Base-by-base conservation (phyloP, 2,329 filamentous ascomycete species). In the Alternaria triticimaculans region DNA sequence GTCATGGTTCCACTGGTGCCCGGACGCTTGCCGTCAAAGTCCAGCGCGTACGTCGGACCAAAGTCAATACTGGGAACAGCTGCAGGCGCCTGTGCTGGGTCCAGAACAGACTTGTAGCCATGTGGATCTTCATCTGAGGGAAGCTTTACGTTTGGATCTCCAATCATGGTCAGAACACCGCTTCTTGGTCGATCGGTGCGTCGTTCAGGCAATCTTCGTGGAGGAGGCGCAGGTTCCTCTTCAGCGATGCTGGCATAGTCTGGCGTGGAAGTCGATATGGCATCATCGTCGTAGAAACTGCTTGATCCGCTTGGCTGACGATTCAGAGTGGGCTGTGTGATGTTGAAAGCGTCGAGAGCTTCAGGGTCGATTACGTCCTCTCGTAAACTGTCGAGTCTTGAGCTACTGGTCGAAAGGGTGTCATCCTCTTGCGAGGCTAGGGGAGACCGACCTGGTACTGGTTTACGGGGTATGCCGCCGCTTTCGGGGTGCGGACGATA, bases 1-100 rank as follows among this genome's bases (percentile, higher is more conserved):
- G 79, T 85, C 62, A 87, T 77, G 3, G 86, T 85, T 48, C 86
- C 85, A 51, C 84, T 85, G 2, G 87, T 88, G 45, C 78, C 83
- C n/a, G 87, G 87, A 9, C 86, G 84, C 69, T 83, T 84, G 18
- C 81, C 83, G 46, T 82, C 82, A 26, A 87, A 85, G 64, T 82
- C 83, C 61, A 93, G 90, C 63, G 91, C 90, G 71, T 92, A 82
- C 0, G 94, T 97, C 6, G 90, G 93, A 0, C 95, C 95, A 80
- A 97, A 97, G 78, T 97, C 90, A 66, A 97, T 87, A 5, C 86
- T 82, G 1, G 93, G 92, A 64, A 97, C 89, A 60, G 88, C 85
- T 23, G 87, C 84, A 14, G 69, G 58, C 21, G 58, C 53, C 65
- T 67, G 55, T 53, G 44, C 18, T 37, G 63, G 57, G 66, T 71